phyloP scores from a whole-genome alignment of 179 eudicot species.

The Camellia oleifera region DNA sequence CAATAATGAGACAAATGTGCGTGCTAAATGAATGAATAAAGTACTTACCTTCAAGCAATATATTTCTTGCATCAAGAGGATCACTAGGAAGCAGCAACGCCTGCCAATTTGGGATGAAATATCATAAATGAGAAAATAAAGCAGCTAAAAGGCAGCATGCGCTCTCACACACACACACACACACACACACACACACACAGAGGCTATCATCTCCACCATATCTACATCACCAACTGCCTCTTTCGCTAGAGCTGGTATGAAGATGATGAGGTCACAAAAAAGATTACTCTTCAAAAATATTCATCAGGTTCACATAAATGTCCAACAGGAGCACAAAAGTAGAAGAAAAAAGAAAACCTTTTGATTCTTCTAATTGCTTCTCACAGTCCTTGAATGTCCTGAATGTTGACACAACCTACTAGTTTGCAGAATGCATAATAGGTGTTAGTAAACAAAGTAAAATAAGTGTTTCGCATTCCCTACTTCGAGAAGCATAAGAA shows the following conservation, averaged over 20 bases:
- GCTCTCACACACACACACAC: too few relatives aligned
- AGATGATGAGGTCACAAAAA: background rate
- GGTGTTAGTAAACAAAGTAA: constrained; percentile 3
- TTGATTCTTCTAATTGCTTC: constrained; percentile 83
- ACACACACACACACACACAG: constrained; percentile 16
- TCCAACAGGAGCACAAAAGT: background rate
- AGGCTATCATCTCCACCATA: constrained; percentile 84
- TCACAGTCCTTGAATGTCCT: constrained; percentile 84
- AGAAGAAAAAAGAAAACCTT: constrained; percentile 42
- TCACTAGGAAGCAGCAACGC: constrained; percentile 82
- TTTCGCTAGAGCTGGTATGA: constrained; percentile 60
- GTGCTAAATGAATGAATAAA: background rate
- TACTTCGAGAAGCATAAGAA: background rate
- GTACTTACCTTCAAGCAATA: constrained; percentile 87
- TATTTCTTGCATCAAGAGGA: constrained; percentile 93
- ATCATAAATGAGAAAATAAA: constrained; percentile 9
- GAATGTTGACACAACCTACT: constrained; percentile 70
- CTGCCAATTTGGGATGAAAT: constrained; percentile 37
- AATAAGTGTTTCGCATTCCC: constrained; percentile 7
- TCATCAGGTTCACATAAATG: background rate
- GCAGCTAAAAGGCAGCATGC: background rate
- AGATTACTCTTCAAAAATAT: constrained; percentile 1
- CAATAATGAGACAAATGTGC: background rate
- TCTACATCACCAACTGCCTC: constrained; percentile 80
- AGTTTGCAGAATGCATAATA: constrained; percentile 17